Base-by-base conservation (phyloP, 2,329 filamentous ascomycete genomes). In the Allantophomopsis cytisporea region DNA sequence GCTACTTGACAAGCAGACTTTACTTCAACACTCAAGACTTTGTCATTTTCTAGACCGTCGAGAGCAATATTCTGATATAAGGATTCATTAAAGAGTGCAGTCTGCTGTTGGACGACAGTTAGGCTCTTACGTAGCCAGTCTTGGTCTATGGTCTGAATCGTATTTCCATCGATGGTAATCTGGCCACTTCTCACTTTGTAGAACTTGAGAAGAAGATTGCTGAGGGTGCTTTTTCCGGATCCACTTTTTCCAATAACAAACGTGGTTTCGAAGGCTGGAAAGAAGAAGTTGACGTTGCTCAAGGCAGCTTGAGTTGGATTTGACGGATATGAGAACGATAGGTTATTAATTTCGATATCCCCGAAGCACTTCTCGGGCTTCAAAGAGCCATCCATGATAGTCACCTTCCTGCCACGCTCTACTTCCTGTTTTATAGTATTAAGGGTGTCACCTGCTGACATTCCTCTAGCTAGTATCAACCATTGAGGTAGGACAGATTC, bases 141-240 rank as follows among this genome's bases (percentile, higher is more conserved):
- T 0, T 68, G 60, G 45, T 86, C 70, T 0, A 95, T 60, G 0
- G 60, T 61, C n/a, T 71, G 54, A 2, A 91, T 61, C 0, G 73
- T 61, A 2, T 69, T 55, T 1, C 72, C 76, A 50, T 94, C 86
- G 8, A 96, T 62, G 0, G 69, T 54, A 13, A 95, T 77, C 0
- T 71, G 57, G 0, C 88, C 89, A 0, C 61, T 61, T 0, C 61
- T 57, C 0, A 83, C 74, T 6, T 73, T 64, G 52, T 95, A 94
- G 49, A 93, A 83, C 11, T 79, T 74, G 38, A 87, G 67, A 1
- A 96, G 66, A 1, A 96, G 66, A 52, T 85, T 86, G 1, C 81
- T 79, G 1, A 96, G 54, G 0, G 89, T 96, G 49, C 86, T 94
- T 57, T 96, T 96, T 0, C 89, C 89, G 2, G 85, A 94, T 1